phyloP scores from a whole-genome alignment of 2,329 filamentous ascomycete genomes.

The Fusarium nelsonii region DNA sequence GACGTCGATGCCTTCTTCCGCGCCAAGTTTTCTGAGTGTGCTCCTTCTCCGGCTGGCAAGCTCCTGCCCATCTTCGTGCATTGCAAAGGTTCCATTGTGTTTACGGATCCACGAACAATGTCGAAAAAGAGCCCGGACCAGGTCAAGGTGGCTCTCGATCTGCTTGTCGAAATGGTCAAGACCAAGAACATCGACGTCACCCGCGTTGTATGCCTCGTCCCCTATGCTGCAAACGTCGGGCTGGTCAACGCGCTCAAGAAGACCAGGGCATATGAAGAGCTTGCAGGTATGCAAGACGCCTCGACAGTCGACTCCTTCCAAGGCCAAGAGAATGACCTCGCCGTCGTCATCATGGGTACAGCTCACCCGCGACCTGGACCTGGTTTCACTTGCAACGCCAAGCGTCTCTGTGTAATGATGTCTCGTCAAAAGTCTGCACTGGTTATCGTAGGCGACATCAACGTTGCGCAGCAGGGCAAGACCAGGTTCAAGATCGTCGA shows the following conservation, averaged over 20 bases:
- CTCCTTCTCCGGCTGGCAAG: not conserved
- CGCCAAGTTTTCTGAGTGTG: not conserved
- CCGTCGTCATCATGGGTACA: too few relatives aligned
- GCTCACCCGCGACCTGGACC: too few relatives aligned
- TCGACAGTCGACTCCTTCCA: too few relatives aligned
- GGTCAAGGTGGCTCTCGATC: conserved; percentile 33
- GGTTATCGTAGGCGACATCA: too few relatives aligned
- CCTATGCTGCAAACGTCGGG: conserved; percentile 36
- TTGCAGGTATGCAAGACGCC: too few relatives aligned
- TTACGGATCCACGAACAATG: not conserved
- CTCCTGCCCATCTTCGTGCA: conserved; percentile 39
- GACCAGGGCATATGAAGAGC: too few relatives aligned
- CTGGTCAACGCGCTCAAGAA: not conserved
- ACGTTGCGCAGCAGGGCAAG: too few relatives aligned
- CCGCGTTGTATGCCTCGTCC: conserved; percentile 28
- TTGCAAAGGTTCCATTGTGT: conserved; percentile 17
- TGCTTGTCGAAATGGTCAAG: conserved; percentile 25
- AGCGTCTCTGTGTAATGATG: too few relatives aligned
- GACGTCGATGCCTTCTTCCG: conserved; percentile 48
- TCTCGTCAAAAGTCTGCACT: too few relatives aligned
- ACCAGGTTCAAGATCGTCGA: too few relatives aligned
- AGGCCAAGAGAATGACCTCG: too few relatives aligned
- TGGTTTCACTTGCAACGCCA: too few relatives aligned
- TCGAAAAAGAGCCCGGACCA: conserved; percentile 36
- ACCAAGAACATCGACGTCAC: conserved; percentile 4